Evolutionary conservation across 1,284 basidiomycete species (phyloP), one percentile per base, ranked within the genome.

Genomic region (Ceratobasidium sp.): DNA sequence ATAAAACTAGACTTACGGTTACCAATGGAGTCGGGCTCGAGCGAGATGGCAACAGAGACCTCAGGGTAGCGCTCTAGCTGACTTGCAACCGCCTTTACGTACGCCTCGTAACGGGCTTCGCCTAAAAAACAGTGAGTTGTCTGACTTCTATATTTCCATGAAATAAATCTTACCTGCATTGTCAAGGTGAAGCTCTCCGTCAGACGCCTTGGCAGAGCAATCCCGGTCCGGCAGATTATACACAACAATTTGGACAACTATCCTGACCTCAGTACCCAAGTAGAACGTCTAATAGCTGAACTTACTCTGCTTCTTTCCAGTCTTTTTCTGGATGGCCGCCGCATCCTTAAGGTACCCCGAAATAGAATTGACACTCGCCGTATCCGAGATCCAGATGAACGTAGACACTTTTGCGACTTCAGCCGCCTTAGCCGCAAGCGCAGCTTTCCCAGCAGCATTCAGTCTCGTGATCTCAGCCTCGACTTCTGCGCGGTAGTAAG

Each of bases 171-270:
- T 46, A 49, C 73, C 73, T 11, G 74, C 72, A 43, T 69, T 43
- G 63, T 69, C 32, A 6, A 74, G 52, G 28, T 72, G 52, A 50
- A 62, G 69, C 32, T 73, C 72, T 30, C 74, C 67, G 38, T 69
- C 58, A 1, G 72, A 75, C 11, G 75, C 75, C 23, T 73, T 73
- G 38, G 75, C 75, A n/a, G 74, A 75, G 55, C 75, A 76, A 46
- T 76, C 75, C 32, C 75, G 75, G 28, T 76, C 72, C 30, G 75
- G 75, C 41, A 76, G 49, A 44, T 76, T 71, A 55, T 76, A 75
- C 5, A 76, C 69, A 11, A 73, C 67, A 49, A 75, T 35, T 47
- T 75, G 64, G 11, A 76, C 74, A 43, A 73, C 75, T 64, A 55
- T 30, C 41, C 1, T 16, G 13, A 11, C 1, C 46, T 62, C 14